Base-by-base conservation (phyloP, 495 filamentous ascomycete genomes). In the Neurospora sublineolata region DNA sequence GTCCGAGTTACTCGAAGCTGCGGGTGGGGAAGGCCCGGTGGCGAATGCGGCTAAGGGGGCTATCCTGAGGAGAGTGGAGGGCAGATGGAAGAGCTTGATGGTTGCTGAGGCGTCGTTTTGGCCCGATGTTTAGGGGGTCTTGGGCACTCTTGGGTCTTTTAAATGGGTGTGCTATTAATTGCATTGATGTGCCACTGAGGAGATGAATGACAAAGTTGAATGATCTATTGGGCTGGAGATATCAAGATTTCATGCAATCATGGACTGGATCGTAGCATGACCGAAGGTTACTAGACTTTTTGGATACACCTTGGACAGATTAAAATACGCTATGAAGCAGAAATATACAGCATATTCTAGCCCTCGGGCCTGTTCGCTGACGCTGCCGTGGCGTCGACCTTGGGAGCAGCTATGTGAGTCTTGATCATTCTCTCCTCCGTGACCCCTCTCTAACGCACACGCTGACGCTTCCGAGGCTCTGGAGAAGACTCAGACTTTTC, bases 41-140 rank as follows among this genome's bases (percentile, higher is more conserved):
- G 38, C 12, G 69, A 69, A 73, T 58, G 37, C 46, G 41, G 69
- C 72, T 3, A 79, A 75, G 71, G 68, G 20, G 14, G 73, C 71
- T 44, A 73, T 81, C 18, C n/a, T 81, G 14, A 73, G 36, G 20
- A 73, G 80, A 16, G 75, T 80, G 1, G 75, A 79, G 72, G 75
- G 67, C 12, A 75, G 74, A 67, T 82, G 80, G 80, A 76, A 70
- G 71, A 72, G 74, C 18, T 68, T 82, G 58, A 68, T 82, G 73
- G 77, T 75, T 37, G 80, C 79, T 2, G 80, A 82, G 74, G 73
- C 73, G 46, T 68, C 72, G 2, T 82, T 81, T 69, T 82, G 80
- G 80, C 80, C 80, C 9, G 72, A 77, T 14, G 30, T 82, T n/a
- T 72, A 64, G 27, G 52, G 14, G 7, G 14, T 16, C 27, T 8